Evolutionary conservation across 352 stramenopile species (phyloP), one percentile per base, ranked within the genome.

Genomic region (Globisporangium nunn): DNA sequence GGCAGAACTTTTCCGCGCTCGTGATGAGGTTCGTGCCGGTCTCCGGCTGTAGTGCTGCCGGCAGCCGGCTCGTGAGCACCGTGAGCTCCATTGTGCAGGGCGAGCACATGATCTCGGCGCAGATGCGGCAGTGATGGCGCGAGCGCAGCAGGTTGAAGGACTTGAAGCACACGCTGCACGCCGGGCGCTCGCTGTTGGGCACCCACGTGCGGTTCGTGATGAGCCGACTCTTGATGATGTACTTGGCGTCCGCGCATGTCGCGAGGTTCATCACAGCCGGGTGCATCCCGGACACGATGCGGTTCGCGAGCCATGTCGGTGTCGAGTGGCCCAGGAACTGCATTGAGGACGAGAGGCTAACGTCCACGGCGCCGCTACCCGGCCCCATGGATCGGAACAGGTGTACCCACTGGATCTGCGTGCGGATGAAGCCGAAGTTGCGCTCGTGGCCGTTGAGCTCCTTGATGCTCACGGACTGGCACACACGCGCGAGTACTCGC

Each of bases 121-220:
- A 93, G 11, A 88, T 77, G 40, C 81, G 81, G 61, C 83, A 93
- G 63, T 93, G 81, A 62, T 93, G 83, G 41, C 83, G 81, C 45
- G 76, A 78, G 0, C 81, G 78, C 52, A 92, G 63, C 51, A 89
- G 58, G 52, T 78, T 82, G 52, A 92, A 92, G 45, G 71, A 83
- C 66, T 88, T 88, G 57, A 87, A 84, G 62, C 81, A 92, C 7
- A 90, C 78, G 29, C 69, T 87, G 47, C 81, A 92, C 3, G 78
- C 78, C n/a, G 78, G 75, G 0, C 81, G 74, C 53, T 86, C 76
- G 50, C 76, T 75, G 61, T 88, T 88, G 1, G 78, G 74, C 35
- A 88, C 78, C 78, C 78, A 91, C 4, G 70, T 67, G 41, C 81
- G 85, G 54, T 88, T 71, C 18, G 81, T 81, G 43, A 91, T 81